Percentiles rank a stretch among this genome's conserved stretches.
Conservation (phyloP, 2,329 filamentous ascomycete genomes). For the Bipolaris sorokiniana region DNA sequence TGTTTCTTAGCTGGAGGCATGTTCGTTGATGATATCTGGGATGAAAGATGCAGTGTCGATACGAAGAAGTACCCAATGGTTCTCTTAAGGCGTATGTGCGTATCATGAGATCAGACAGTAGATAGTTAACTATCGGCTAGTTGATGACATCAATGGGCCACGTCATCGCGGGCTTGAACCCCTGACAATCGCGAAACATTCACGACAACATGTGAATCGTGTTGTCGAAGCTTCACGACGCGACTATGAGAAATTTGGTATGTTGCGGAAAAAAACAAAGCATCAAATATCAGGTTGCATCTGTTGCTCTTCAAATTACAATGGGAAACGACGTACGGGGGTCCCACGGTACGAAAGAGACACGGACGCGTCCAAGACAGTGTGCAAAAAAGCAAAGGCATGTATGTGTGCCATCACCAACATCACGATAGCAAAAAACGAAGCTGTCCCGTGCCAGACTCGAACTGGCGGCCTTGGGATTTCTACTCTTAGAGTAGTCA, state of each 20-base stretch:
- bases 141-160: constrained; percentile 17
- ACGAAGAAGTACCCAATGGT: not conserved
- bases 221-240: constrained; percentile 1
- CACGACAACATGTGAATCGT: constrained; percentile 11
- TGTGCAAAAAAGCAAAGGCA: not conserved
- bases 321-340: too few relatives aligned
- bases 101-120: not conserved
- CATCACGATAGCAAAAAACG: not conserved
- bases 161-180: constrained; percentile 10
- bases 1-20: constrained; percentile 23
- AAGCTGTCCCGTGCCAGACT: constrained; percentile 33
- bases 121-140: not conserved
- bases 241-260: constrained; percentile 7
- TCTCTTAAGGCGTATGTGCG: not conserved
- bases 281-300: too few relatives aligned
- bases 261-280: not conserved
- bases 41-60: not conserved
- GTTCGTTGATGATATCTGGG: not conserved
- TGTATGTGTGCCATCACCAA: not conserved
- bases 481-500: constrained; percentile 31
- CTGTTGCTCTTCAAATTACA: too few relatives aligned
- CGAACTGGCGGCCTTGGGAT: constrained; percentile 41
- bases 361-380: not conserved
- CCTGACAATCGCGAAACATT: constrained; percentile 14
- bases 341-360: not conserved